phyloP scores from a whole-genome alignment of 768 basidiomycete species.

The Phanerochaete sordida region DNA sequence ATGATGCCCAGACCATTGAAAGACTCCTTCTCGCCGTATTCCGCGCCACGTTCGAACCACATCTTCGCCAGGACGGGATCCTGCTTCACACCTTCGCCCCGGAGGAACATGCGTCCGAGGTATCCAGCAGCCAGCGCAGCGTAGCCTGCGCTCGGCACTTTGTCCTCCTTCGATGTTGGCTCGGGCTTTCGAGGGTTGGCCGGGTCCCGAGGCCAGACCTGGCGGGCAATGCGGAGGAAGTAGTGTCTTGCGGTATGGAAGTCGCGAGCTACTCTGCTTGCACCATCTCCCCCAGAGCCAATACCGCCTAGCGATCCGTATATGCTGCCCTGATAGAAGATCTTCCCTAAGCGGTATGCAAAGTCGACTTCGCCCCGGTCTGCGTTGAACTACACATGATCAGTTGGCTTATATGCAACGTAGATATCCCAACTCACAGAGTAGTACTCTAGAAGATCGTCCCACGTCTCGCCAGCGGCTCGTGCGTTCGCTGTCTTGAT shows the following conservation, averaged over 20 bases:
- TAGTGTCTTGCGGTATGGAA: slow-evolving; percentile 75
- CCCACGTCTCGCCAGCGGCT: slow-evolving; percentile 91
- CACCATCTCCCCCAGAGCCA: slow-evolving; percentile 87
- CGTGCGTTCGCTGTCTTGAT: slow-evolving; percentile 82
- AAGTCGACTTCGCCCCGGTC: slow-evolving; percentile 88
- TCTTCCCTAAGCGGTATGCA: slow-evolving; percentile 90
- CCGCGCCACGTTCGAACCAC: slow-evolving; percentile 90
- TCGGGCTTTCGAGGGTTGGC: slow-evolving; percentile 41
- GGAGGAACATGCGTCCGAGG: slow-evolving; percentile 88
- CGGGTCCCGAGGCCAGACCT: slow-evolving; percentile 86
- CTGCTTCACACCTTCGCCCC: slow-evolving; percentile 86
- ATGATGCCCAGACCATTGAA: slow-evolving; percentile 91
- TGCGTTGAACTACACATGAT: slow-evolving; percentile 76
- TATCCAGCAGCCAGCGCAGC: slow-evolving; percentile 85
- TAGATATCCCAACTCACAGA: slow-evolving; percentile 40
- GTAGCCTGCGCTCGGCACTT: slow-evolving; percentile 36
- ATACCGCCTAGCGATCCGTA: slow-evolving; percentile 79
- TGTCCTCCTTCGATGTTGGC: slow-evolving; percentile 22
- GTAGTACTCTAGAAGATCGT: slow-evolving; percentile 90
- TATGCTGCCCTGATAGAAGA: slow-evolving; percentile 94
- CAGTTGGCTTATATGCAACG: slow-evolving; percentile 1
- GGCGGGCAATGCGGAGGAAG: slow-evolving; percentile 79
- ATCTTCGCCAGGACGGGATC: slow-evolving; percentile 77
- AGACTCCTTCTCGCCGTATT: slow-evolving; percentile 81
- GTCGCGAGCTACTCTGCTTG: slow-evolving; percentile 81